phyloP scores from a whole-genome alignment of 805 yeast genomes.

The Myxozyma udenii region DNA sequence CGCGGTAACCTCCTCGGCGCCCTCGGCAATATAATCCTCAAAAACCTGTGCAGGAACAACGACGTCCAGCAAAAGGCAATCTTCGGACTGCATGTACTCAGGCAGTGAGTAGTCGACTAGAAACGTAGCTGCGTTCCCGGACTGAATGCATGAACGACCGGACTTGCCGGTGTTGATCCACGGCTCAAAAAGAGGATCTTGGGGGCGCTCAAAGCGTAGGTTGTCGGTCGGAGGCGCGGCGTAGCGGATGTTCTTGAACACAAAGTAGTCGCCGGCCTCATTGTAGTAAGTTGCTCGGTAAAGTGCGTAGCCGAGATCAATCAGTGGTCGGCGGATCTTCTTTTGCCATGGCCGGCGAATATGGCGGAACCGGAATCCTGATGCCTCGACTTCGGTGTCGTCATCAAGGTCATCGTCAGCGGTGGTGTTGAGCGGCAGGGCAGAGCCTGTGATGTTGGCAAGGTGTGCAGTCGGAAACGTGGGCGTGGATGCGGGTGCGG shows the following conservation, averaged over 20 bases:
- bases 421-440: no score
- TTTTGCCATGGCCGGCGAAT: no score
- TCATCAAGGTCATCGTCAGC: no score
- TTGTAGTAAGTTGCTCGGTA: slow-evolving; percentile 24
- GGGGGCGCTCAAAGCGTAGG: slow-evolving; percentile 23
- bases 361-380: no score
- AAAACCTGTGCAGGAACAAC: slow-evolving; percentile 19
- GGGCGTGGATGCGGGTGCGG: no score
- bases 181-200: slow-evolving; percentile 14
- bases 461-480: no score
- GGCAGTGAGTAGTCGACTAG: slow-evolving; percentile 7
- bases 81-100: slow-evolving; percentile 14
- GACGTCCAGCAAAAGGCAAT: slow-evolving; percentile 28
- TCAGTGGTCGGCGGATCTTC: no score
- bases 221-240: slow-evolving; percentile 29
- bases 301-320: slow-evolving; percentile 25
- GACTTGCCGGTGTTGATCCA: slow-evolving; percentile 21
- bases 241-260: slow-evolving; percentile 24
- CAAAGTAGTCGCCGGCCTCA: slow-evolving; percentile 10
- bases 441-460: no score
- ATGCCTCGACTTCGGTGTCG: no score
- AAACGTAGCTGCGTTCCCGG: slow-evolving; percentile 4
- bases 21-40: no score
- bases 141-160: slow-evolving; percentile 18
- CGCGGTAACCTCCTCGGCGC: no score